Evolutionary conservation across 805 yeast species (phyloP).

Genomic region (Isabelozyma gotoi): DNA sequence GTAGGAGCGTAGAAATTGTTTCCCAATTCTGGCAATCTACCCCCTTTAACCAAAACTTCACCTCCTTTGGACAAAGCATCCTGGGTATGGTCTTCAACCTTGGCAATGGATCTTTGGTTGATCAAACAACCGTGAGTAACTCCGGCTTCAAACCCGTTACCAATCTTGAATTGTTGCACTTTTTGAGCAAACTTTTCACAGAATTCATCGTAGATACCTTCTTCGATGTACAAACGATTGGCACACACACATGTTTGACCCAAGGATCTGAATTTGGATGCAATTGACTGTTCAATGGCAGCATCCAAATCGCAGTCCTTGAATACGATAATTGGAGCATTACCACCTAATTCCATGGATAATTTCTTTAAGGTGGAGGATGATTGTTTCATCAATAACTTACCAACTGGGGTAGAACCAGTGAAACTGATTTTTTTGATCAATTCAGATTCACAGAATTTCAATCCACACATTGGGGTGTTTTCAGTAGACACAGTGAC

Average conservation of each 20-base stretch:
- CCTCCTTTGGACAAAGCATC: constrained; percentile 61
- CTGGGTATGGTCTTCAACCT: constrained; percentile 52
- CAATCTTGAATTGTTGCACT: constrained; percentile 50
- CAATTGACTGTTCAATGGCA: constrained; percentile 67
- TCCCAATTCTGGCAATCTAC: constrained; percentile 49
- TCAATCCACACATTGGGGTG: constrained; percentile 54
- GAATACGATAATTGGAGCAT: constrained; percentile 76
- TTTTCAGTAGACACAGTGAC: constrained; percentile 45
- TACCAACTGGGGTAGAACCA: constrained; percentile 76
- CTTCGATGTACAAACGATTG: constrained; percentile 68
- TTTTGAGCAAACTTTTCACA: constrained; percentile 46
- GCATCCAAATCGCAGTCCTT: constrained; percentile 67
- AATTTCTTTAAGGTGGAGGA: constrained; percentile 65
- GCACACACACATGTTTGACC: constrained; percentile 87
- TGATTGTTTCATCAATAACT: constrained; percentile 61
- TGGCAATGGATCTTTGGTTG: constrained; percentile 48
- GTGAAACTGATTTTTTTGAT: constrained; percentile 73
- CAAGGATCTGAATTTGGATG: constrained; percentile 68
- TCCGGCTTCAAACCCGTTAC: constrained; percentile 53
- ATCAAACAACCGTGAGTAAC: constrained; percentile 60
- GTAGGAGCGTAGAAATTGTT: constrained; percentile 55
- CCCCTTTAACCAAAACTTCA: constrained; percentile 49
- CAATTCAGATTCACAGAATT: constrained; percentile 51
- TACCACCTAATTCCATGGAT: constrained; percentile 77
- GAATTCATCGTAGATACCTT: constrained; percentile 62